phyloP scores from a whole-genome alignment of 2,329 filamentous ascomycete genomes.

The Podosphaera leucotricha region DNA sequence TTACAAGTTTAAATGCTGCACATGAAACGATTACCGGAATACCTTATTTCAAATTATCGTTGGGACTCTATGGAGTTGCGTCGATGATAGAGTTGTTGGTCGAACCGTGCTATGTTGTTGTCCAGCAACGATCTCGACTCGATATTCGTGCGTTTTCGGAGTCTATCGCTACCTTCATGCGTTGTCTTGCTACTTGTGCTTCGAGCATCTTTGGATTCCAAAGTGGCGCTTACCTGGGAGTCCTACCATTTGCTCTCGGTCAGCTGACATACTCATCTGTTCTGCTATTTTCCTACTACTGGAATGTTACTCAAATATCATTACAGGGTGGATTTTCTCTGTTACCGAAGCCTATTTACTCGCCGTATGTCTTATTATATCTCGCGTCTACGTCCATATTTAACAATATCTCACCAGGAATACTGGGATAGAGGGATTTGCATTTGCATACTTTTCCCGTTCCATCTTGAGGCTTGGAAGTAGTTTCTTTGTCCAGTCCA shows the following conservation, averaged over 20 bases:
- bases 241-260: conserved; percentile 72
- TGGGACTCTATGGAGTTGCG: conserved; percentile 31
- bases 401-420: background rate
- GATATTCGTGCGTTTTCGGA: conserved; percentile 63
- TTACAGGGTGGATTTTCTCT: conserved; percentile 43
- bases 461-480: conserved; percentile 48
- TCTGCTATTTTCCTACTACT: conserved; percentile 46
- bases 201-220: conserved; percentile 40
- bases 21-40: conserved; percentile 27
- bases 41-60: conserved; percentile 33
- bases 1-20: conserved; percentile 24
- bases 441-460: conserved; percentile 31
- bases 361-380: conserved; percentile 8
- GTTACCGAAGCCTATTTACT: conserved; percentile 22
- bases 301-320: conserved; percentile 34
- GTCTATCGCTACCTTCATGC: conserved; percentile 52
- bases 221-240: conserved; percentile 34
- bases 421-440: conserved; percentile 7
- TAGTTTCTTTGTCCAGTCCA: conserved; percentile 70
- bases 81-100: conserved; percentile 52
- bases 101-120: conserved; percentile 74
- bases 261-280: conserved; percentile 53
- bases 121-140: conserved; percentile 63
- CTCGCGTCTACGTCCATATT: background rate
- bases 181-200: conserved; percentile 53